Conservation (phyloP, 352 stramenopile genomes). For the Pythium pectinolyticum region DNA sequence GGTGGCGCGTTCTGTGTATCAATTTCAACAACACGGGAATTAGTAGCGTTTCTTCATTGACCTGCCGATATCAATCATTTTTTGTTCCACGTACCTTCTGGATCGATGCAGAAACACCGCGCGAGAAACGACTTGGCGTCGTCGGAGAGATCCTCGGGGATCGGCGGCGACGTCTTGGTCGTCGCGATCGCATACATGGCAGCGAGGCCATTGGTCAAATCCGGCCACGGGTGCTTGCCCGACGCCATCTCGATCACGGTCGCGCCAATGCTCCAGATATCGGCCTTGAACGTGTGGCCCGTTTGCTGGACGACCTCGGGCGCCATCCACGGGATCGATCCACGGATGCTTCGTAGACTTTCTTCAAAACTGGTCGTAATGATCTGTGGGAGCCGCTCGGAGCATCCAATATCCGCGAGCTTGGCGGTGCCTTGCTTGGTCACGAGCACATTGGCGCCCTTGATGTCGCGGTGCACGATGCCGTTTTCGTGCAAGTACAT, state of each 20-base stretch:
- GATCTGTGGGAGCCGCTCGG: too few relatives aligned
- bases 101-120: constrained; percentile 72
- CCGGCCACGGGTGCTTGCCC: constrained; percentile 82
- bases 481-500: constrained; percentile 84
- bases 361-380: constrained; percentile 74
- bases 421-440: constrained; percentile 52
- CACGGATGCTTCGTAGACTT: constrained; percentile 80
- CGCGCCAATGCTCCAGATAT: constrained; percentile 93
- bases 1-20: constrained; percentile 58
- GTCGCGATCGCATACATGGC: constrained; percentile 91
- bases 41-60: too few relatives aligned
- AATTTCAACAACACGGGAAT: too few relatives aligned
- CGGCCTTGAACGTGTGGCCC: constrained; percentile 70
- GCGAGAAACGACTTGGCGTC: constrained; percentile 57
- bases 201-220: constrained; percentile 88
- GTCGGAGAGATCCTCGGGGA: constrained; percentile 50
- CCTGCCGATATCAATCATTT: background rate
- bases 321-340: constrained; percentile 92
- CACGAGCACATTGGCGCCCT: constrained; percentile 86
- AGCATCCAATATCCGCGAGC: constrained; percentile 81
- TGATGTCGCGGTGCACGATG: constrained; percentile 89
- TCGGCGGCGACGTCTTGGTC: constrained; percentile 62
- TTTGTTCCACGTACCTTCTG: constrained; percentile 38
- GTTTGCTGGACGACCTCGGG: constrained; percentile 83
- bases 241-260: constrained; percentile 94